A percentile compares a stretch with the other conserved stretches of the same genome.
phyloP scores from a whole-genome alignment of 2,329 filamentous ascomycete genomes.

The Hypoxylon sp. region DNA sequence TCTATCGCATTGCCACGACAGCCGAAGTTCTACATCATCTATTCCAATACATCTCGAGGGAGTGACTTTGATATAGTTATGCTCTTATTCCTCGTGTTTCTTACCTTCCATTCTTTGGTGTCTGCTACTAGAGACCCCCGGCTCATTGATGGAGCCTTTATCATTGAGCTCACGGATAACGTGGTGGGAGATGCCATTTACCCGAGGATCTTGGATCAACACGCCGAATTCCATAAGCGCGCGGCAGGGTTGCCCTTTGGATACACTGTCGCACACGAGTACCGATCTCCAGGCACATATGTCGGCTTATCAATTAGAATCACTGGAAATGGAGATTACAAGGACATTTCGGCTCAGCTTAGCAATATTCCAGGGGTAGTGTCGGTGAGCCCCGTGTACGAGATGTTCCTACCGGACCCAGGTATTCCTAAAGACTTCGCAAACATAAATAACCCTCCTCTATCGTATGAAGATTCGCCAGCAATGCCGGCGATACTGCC shows the following conservation, averaged over 20 bases:
- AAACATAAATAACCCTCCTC: constrained; percentile 11
- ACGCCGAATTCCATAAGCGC: constrained; percentile 25
- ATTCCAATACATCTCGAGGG: not conserved
- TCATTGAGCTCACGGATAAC: constrained; percentile 32
- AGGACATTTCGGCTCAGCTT: constrained; percentile 10
- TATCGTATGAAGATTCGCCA: constrained; percentile 26
- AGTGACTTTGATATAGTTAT: not conserved
- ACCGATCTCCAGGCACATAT: constrained; percentile 30
- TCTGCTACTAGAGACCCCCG: constrained; percentile 20
- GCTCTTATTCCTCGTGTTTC: constrained; percentile 7
- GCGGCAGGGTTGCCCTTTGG: constrained; percentile 20
- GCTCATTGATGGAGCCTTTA: constrained; percentile 28
- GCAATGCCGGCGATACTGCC: constrained; percentile 27
- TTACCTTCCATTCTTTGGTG: not conserved
- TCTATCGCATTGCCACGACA: not conserved
- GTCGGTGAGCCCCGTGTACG: constrained; percentile 38
- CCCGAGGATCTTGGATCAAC: constrained; percentile 7
- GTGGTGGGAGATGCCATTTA: constrained; percentile 6
- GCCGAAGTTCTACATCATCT: not conserved
- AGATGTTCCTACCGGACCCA: constrained; percentile 28
- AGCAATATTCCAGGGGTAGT: constrained; percentile 30
- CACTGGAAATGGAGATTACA: constrained; percentile 1
- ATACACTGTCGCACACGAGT: constrained; percentile 35
- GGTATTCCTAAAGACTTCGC: constrained; percentile 1
- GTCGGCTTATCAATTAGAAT: constrained; percentile 35